These are phyloP conservation scores for Bolboschoenoplectus hybrid DNA, from an alignment of 202 grass and related monocot genomes.

Conservation along the genomic window DNA sequence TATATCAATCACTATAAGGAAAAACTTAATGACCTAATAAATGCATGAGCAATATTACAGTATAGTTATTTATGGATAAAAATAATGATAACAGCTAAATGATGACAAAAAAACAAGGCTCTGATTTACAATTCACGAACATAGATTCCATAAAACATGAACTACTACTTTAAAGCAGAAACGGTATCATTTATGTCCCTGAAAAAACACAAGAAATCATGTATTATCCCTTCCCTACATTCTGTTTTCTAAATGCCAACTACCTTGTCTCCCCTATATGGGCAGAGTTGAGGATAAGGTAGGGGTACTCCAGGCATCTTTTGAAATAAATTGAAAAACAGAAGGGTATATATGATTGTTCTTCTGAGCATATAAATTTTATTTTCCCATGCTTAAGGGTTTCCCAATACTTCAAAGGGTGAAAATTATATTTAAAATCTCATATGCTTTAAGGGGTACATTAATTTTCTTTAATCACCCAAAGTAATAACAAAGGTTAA, in stretches of 20 bases:
- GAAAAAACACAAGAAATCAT: neutral
- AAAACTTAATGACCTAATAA: neutral
- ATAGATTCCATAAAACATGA: neutral
- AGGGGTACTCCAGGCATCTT: neutral
- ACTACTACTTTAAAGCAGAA: neutral
- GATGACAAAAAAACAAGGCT: neutral
- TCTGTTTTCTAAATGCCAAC: neutral
- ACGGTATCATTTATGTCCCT: neutral
- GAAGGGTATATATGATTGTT: constrained; percentile 4
- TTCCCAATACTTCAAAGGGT: neutral
- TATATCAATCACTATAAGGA: neutral
- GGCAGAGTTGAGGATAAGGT: neutral
- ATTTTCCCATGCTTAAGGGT: constrained; percentile 2
- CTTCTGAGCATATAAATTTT: neutral
- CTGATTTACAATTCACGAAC: neutral
- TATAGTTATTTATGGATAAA: neutral
- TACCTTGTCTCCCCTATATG: neutral
- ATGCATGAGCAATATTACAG: neutral
- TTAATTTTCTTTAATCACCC: neutral
- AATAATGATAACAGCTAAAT: neutral
- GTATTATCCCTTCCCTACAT: neutral
- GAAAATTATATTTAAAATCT: neutral
- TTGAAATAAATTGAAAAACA: constrained; percentile 7
- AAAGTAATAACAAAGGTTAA: neutral
- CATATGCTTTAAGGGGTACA: neutral